Percentiles rank a stretch among this genome's conserved stretches.
phyloP scores from a whole-genome alignment of 129 eudicot genomes.

The Pseudognaphalium luteoalbum region DNA sequence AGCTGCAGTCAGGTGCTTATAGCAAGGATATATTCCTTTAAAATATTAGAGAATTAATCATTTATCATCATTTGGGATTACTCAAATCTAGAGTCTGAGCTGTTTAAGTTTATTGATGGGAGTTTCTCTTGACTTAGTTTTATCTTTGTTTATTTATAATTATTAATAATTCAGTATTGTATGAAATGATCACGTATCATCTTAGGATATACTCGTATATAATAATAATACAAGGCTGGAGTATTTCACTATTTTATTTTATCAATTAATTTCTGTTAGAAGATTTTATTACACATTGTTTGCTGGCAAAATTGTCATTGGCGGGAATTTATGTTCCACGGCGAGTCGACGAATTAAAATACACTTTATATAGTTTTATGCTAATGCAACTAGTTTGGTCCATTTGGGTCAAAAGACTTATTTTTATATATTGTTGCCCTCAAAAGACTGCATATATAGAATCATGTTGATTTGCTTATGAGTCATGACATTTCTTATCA shows the following conservation, averaged over 20 bases:
- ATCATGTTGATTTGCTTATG: not conserved
- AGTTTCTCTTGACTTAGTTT: not conserved
- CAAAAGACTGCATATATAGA: constrained; percentile 2
- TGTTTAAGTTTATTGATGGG: constrained; percentile 1
- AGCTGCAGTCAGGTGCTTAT: constrained; percentile 11
- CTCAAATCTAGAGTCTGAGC: not conserved
- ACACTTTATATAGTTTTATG: not conserved
- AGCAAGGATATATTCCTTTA: not conserved
- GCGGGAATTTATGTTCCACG: not conserved
- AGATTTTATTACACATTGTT: not conserved
- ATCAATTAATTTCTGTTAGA: not conserved
- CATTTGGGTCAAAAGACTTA: not conserved
- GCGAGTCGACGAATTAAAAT: not conserved
- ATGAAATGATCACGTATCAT: constrained; percentile 7
- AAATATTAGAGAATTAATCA: not conserved
- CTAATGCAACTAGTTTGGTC: constrained; percentile 8
- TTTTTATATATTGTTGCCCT: constrained; percentile 9
- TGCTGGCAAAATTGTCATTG: not conserved
- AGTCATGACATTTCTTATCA: constrained; percentile 12
- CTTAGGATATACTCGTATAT: not conserved
- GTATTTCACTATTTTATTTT: not conserved
- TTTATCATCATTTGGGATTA: not conserved
- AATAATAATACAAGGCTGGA: constrained; percentile 5
- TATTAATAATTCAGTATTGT: too few relatives aligned
- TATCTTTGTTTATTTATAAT: too few relatives aligned